These are phyloP conservation scores for Amborella trichopoda DNA, from an alignment of 164 flowering plant genomes.

Conservation along the genomic window DNA sequence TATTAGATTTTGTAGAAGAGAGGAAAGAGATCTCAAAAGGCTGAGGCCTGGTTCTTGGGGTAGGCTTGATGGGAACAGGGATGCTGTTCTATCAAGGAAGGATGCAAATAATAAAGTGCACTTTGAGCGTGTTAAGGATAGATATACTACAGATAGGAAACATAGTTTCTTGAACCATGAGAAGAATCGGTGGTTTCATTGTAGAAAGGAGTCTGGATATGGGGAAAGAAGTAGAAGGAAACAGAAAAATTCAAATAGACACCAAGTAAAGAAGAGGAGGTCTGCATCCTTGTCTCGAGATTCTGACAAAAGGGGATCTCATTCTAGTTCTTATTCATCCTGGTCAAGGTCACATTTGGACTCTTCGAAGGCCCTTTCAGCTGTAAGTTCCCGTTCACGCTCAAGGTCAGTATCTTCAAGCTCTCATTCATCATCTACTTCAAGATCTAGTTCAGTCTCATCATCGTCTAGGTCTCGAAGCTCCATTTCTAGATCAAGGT, in stretches of 20 bases:
- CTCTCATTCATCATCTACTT: conserved; percentile 18
- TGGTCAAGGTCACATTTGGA: conserved; percentile 20
- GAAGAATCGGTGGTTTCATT: conserved; percentile 5
- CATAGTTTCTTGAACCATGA: conserved; percentile 3
- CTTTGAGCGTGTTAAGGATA: conserved; percentile 7
- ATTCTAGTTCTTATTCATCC: conserved; percentile 12
- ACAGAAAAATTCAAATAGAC: conserved; percentile 8
- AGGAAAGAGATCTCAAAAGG: conserved; percentile 9
- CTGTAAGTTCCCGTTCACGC: conserved; percentile 5
- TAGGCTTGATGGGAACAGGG: conserved; percentile 8
- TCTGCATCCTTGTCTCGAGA: conserved; percentile 10
- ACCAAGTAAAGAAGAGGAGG: conserved; percentile 14
- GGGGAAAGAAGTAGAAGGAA: conserved; percentile 16
- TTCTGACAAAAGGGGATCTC: too few species aligned
- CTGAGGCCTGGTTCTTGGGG: conserved; percentile 7
- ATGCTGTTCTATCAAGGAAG: conserved; percentile 3
- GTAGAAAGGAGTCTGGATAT: conserved; percentile 9
- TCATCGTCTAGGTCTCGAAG: conserved; percentile 12
- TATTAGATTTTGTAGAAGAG: conserved; percentile 8
- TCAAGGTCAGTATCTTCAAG: conserved; percentile 16
- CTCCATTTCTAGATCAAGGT: conserved; percentile 20
- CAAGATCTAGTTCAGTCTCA: conserved; percentile 17
- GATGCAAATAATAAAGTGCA: too few species aligned
- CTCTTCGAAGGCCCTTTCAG: conserved; percentile 10
- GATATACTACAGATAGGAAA: conserved; percentile 6